A percentile compares a stretch with the other conserved stretches of the same genome.
Evolutionary conservation across 441 rosid genomes (phyloP).

Genomic region (Corymbia citriodora): DNA sequence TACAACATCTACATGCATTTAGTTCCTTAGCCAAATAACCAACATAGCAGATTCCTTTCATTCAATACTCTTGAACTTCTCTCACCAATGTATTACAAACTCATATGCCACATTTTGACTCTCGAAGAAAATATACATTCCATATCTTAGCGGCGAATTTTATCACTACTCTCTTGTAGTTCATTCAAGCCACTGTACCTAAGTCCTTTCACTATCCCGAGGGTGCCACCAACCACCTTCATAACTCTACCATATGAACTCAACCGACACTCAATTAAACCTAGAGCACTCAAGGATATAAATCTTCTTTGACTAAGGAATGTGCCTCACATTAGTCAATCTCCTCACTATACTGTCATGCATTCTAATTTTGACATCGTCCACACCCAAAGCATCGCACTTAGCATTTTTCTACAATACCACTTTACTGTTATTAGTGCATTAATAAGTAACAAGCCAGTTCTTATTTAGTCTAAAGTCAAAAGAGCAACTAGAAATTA

Average conservation of each 20-base stretch:
- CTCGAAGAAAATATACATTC: not conserved
- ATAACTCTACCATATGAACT: not conserved
- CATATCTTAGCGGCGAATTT: too few relatives aligned
- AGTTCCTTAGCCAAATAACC: not conserved
- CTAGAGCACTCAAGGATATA: not conserved
- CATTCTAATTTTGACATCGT: not conserved
- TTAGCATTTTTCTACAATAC: not conserved
- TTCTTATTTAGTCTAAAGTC: not conserved
- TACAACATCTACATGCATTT: not conserved
- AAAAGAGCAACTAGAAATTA: not conserved
- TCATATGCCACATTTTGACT: not conserved
- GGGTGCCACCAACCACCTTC: not conserved
- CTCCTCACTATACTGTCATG: not conserved
- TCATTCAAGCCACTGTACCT: not conserved
- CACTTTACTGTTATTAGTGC: not conserved
- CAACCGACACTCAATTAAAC: not conserved
- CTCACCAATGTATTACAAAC: too few relatives aligned
- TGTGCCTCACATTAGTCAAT: not conserved
- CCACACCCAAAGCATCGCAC: not conserved
- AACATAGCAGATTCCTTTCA: rapidly evolving
- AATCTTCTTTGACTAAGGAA: not conserved
- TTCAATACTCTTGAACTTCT: not conserved
- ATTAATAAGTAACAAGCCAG: not conserved
- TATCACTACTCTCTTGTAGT: not conserved
- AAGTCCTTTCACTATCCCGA: not conserved